Percentiles rank a stretch among this genome's conserved stretches.
Conservation (phyloP, 805 yeast species). For the Teunomyces panamensis region DNA sequence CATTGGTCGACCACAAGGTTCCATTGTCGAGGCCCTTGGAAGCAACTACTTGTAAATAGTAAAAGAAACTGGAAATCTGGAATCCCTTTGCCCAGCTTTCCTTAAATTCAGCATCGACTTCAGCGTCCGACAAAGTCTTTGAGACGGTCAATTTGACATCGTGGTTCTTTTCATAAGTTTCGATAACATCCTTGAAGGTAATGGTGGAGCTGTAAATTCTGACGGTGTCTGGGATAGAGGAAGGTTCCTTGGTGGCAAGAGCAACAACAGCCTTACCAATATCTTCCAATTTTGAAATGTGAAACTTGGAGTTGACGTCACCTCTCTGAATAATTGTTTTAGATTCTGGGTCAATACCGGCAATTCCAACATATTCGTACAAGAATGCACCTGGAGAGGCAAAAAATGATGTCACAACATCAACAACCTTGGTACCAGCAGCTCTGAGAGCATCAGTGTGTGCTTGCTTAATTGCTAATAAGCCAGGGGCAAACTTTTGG, state of each 20-base stretch:
- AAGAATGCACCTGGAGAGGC: slow-evolving; percentile 31
- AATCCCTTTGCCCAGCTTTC: slow-evolving; percentile 27
- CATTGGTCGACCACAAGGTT: slow-evolving; percentile 24
- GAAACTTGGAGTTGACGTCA: slow-evolving; percentile 32
- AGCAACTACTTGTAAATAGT: slow-evolving; percentile 27
- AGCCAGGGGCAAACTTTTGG: slow-evolving; percentile 29
- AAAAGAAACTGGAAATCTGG: slow-evolving; percentile 29
- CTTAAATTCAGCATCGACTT: slow-evolving; percentile 28
- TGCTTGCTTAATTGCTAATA: slow-evolving; percentile 28
- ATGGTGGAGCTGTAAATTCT: slow-evolving; percentile 42
- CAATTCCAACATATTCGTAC: slow-evolving; percentile 30
- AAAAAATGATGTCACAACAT: slow-evolving; percentile 40
- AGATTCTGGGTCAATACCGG: slow-evolving; percentile 35
- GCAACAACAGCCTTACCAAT: slow-evolving; percentile 16
- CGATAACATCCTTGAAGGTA: slow-evolving; percentile 36
- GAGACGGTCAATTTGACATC: slow-evolving; percentile 19
- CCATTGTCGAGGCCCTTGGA: slow-evolving; percentile 45
- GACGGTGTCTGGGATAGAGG: slow-evolving; percentile 41
- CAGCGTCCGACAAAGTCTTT: slow-evolving; percentile 17
- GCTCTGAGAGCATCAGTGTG: slow-evolving; percentile 41
- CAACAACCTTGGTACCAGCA: slow-evolving; percentile 47
- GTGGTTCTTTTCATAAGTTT: slow-evolving; percentile 39
- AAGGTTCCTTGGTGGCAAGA: slow-evolving; percentile 23
- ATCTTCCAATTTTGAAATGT: slow-evolving; percentile 30
- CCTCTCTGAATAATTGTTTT: slow-evolving; percentile 39